Base-by-base conservation (phyloP, 257 asterid genomes). In the Nyctanthes arbortristis region DNA sequence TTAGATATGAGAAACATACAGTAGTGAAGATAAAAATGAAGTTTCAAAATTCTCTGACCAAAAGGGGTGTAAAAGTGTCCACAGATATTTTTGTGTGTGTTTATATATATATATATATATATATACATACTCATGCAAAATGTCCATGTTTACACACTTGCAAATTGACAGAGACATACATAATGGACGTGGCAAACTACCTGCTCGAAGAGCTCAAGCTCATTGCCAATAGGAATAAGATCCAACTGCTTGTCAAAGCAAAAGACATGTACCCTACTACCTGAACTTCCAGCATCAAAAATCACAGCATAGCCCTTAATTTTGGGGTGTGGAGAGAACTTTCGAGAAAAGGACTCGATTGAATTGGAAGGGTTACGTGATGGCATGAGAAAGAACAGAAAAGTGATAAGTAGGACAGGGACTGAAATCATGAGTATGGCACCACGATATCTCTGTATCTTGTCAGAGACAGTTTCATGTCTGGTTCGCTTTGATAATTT, bases 201-300 rank as follows among this genome's bases (percentile, higher is more conserved):
- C 91, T 86, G 87, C 37, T 69, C 40, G 69, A 91, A 92, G 59
- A 92, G 88, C 73, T 92, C 96, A 18, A 92, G 91, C 61, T 92
- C 93, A 20, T 84, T 77, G 33, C 92, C 96, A 69, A 92, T 88
- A 61, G 94, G 92, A 34, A 92, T 83, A 28, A 88, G 98, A 72
- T 89, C 94, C 73, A 92, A 84, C 56, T 78, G 70, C 56, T 84
- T 68, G 65, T 88, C 75, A 73, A 92, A 92, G 77, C 95, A 80
- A 68, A 92, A 92, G 25, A 88, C 97, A 49, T 92, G 98, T 52
- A 89, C 98, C 77, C 98, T 79, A 72, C 96, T 92, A 35, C 97
- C 98, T 1, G 98, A 89, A 74, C 98, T 92, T 6, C 98, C 96
- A 0, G 98, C 98, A 58, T 92, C 97, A 66, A 92, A 92, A 60